phyloP scores from a whole-genome alignment of 768 basidiomycete species.

The Pisolithus microcarpus region DNA sequence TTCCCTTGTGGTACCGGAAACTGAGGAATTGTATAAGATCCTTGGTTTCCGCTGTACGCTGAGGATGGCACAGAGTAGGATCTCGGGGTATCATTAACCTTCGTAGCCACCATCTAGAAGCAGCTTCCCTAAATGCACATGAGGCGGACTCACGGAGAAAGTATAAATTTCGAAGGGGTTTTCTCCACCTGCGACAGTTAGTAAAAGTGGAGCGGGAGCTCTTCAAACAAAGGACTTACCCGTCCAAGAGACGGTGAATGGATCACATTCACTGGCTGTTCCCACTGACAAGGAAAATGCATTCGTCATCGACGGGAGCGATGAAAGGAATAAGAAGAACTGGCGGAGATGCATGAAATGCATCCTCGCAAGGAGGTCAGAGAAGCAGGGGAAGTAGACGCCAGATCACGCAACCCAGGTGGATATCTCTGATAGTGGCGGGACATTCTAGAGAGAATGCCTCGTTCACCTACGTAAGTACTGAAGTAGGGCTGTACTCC shows the following conservation, averaged over 20 bases:
- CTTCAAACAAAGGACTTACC: constrained; percentile 34
- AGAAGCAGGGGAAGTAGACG: neutral
- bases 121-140: neutral
- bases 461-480: too few species aligned
- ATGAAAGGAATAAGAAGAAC: constrained; percentile 15
- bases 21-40: constrained; percentile 40
- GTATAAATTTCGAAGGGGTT: constrained; percentile 45
- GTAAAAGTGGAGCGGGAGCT: neutral
- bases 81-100: constrained; percentile 51
- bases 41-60: constrained; percentile 46
- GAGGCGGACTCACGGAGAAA: constrained; percentile 38
- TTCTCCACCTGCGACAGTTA: constrained; percentile 40
- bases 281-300: constrained; percentile 45
- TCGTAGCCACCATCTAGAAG: neutral
- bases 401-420: too few species aligned
- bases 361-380: constrained; percentile 15
- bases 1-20: constrained; percentile 35
- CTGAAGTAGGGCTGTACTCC: too few species aligned
- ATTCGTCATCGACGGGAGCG: constrained; percentile 12
- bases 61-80: constrained; percentile 48
- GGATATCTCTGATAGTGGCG: too few species aligned
- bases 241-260: constrained; percentile 52
- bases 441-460: too few species aligned
- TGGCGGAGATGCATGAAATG: constrained; percentile 18
- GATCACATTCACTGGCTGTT: constrained; percentile 53